These are phyloP conservation scores for Adenanthera pavonina DNA, from an alignment of 306 rosid species.

Conservation along the genomic window DNA sequence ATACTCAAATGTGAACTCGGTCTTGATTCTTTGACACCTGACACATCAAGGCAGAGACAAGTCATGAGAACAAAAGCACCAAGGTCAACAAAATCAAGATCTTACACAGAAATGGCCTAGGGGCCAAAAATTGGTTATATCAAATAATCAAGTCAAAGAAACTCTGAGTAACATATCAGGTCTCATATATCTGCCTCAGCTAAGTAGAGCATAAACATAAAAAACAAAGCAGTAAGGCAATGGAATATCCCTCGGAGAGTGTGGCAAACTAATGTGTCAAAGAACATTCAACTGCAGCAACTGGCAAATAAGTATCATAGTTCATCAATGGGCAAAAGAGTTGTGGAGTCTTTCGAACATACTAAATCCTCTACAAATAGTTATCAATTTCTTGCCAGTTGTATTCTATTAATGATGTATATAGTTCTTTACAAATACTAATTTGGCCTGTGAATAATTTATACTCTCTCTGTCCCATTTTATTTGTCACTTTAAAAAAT, in stretches of 20 bases:
- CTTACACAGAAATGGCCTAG: background rate
- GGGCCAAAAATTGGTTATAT: background rate
- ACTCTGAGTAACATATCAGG: background rate
- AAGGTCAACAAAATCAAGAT: background rate
- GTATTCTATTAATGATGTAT: background rate
- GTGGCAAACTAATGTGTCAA: background rate
- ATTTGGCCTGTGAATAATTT: background rate
- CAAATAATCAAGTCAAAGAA: background rate
- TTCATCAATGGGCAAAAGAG: background rate
- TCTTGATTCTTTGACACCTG: slow-evolving; percentile 98
- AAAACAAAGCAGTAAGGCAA: background rate
- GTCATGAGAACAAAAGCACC: slow-evolving; percentile 14
- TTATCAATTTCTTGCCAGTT: background rate
- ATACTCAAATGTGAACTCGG: slow-evolving; percentile 89
- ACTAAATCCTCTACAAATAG: background rate
- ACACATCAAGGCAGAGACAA: slow-evolving; percentile 34
- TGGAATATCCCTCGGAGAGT: background rate
- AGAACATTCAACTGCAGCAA: background rate
- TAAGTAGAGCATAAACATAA: background rate
- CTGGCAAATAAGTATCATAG: background rate
- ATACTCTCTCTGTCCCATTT: no score
- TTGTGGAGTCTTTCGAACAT: background rate
- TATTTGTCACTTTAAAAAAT: no score
- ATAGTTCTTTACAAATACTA: background rate
- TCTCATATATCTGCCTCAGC: background rate